These are phyloP conservation scores for Botrytis medusae DNA, from an alignment of 2,329 filamentous ascomycete genomes.

Conservation along the genomic window DNA sequence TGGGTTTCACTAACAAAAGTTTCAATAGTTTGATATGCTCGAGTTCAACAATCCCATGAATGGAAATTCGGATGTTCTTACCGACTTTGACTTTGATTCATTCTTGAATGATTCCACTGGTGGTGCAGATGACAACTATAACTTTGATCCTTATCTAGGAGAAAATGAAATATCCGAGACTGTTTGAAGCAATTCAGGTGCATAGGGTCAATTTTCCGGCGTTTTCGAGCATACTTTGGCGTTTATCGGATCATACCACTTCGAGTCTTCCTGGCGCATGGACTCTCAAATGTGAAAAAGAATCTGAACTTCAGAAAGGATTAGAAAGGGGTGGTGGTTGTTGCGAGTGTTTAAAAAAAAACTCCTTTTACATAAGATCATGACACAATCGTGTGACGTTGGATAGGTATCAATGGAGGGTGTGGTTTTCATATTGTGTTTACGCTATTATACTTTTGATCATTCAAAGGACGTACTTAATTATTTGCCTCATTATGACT, in stretches of 20 bases:
- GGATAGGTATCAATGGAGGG: slow-evolving; percentile 14
- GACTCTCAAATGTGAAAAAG: slow-evolving; percentile 36
- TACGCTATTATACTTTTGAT: slow-evolving; percentile 18
- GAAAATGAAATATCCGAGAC: slow-evolving; percentile 55
- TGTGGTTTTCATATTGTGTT: slow-evolving; percentile 1
- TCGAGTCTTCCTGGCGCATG: slow-evolving; percentile 33
- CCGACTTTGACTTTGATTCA: slow-evolving; percentile 68
- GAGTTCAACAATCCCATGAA: slow-evolving; percentile 57
- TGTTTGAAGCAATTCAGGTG: slow-evolving; percentile 44
- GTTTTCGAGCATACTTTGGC: slow-evolving; percentile 41
- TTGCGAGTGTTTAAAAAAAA: slow-evolving; percentile 19
- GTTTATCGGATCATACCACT: slow-evolving; percentile 40
- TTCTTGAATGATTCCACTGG: slow-evolving; percentile 55
- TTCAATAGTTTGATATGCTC: slow-evolving; percentile 43
- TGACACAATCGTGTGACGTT: slow-evolving; percentile 6
- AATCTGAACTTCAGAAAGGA: slow-evolving; percentile 21
- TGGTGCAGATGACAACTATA: slow-evolving; percentile 53
- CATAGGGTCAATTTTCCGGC: slow-evolving; percentile 33
- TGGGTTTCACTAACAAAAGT: not conserved
- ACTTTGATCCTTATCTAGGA: slow-evolving; percentile 57
- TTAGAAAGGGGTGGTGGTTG: slow-evolving; percentile 19
- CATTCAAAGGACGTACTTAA: slow-evolving; percentile 16
- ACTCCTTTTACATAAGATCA: slow-evolving; percentile 12
- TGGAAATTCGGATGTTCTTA: slow-evolving; percentile 55
- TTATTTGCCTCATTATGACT: slow-evolving; percentile 13